These are phyloP conservation scores for Tubosaeta sp. DNA, from an alignment of 768 basidiomycete genomes.

Conservation along the genomic window DNA sequence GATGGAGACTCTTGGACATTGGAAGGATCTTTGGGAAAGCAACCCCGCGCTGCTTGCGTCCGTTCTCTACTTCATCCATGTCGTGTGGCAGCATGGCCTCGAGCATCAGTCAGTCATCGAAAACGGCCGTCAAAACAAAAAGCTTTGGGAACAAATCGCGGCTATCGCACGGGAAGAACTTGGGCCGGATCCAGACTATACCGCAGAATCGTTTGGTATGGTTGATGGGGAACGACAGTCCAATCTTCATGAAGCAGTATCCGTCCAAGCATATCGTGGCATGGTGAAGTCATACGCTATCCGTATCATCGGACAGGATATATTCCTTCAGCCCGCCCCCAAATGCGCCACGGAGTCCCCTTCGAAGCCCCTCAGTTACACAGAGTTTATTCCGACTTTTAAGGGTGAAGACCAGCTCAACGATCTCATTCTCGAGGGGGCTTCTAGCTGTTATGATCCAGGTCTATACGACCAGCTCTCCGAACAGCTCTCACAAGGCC, in stretches of 20 bases:
- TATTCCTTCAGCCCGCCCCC: constrained; percentile 53
- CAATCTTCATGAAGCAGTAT: constrained; percentile 57
- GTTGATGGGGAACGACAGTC: constrained; percentile 40
- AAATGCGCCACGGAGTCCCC: constrained; percentile 33
- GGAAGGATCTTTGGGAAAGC: constrained; percentile 72
- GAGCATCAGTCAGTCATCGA: constrained; percentile 65
- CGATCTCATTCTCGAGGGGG: constrained; percentile 66
- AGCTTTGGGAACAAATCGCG: constrained; percentile 70
- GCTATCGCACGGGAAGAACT: constrained; percentile 64
- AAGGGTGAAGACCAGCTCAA: constrained; percentile 58
- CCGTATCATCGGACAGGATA: constrained; percentile 70
- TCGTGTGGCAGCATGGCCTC: constrained; percentile 75
- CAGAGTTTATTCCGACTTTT: constrained; percentile 52
- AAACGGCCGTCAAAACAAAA: constrained; percentile 47
- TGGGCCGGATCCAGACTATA: constrained; percentile 69
- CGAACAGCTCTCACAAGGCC: constrained; percentile 44
- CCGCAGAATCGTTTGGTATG: constrained; percentile 43
- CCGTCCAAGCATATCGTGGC: constrained; percentile 62
- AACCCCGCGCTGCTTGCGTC: constrained; percentile 75
- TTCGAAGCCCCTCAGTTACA: constrained; percentile 57
- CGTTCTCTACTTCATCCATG: constrained; percentile 69
- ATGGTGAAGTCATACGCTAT: constrained; percentile 72
- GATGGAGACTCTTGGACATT: constrained; percentile 57
- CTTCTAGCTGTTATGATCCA: constrained; percentile 68
- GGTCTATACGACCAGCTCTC: constrained; percentile 60